Conservation (phyloP, 106 monocot genomes). For the Apostasia ramifera region DNA sequence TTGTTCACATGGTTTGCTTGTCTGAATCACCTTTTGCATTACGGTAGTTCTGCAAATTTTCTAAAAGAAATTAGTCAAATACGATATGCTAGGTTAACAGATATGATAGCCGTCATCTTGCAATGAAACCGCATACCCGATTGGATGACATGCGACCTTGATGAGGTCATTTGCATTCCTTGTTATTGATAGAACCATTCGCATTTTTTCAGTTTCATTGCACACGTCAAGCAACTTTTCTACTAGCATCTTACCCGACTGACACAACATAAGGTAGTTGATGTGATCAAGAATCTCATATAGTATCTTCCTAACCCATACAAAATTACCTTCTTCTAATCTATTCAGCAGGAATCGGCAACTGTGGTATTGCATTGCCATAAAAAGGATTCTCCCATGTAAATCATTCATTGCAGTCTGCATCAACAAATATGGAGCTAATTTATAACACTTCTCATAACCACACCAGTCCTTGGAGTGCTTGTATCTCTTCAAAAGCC, state of each 20-base stretch:
- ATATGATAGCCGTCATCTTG: neutral
- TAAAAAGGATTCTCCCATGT: neutral
- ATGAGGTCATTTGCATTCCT: neutral
- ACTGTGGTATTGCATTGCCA: neutral
- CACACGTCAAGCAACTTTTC: neutral
- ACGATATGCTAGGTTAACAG: neutral
- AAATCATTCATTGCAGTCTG: neutral
- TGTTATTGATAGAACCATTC: neutral
- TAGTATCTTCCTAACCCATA: neutral
- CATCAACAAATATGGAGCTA: no score
- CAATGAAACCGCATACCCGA: neutral
- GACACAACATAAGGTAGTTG: neutral
- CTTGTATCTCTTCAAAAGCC: no score
- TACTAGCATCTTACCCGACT: neutral
- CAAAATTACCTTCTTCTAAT: neutral
- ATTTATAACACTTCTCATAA: no score
- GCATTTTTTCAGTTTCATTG: neutral
- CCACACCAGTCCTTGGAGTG: no score
- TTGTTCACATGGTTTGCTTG: neutral
- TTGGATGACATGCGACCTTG: neutral
- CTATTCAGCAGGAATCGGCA: neutral
- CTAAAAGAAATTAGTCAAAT: neutral
- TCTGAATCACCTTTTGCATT: neutral
- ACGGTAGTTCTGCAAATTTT: neutral
- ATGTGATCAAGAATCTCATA: neutral